Base-by-base conservation (phyloP, 2,329 filamentous ascomycete species). In the Xylaria sp. region DNA sequence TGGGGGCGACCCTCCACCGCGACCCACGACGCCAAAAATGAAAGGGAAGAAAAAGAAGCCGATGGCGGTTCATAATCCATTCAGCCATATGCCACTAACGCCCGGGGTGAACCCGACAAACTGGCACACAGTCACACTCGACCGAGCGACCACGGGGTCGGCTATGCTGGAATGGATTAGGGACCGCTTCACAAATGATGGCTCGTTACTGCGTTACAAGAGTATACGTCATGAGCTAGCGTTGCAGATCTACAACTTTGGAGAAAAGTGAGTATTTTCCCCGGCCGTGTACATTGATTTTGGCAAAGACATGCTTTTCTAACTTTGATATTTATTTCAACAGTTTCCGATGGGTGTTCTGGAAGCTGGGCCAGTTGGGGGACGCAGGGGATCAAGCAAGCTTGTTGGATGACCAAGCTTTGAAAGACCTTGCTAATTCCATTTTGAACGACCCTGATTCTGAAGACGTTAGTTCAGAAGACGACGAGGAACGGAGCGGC, bases 311-410 rank as follows among this genome's bases (percentile, higher is more conserved):
- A 33, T 21, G 25, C 13, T 13, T 10, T 37, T 19, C 49, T 59
- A n/a, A 54, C 35, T 25, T 25, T 19, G 25, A 1, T 7, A 1
- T 38, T 13, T 15, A 3, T 19, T 4, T 44, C 31, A 35, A 7
- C 17, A 58, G 60, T 29, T 43, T 62, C 15, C 54, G 60, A 19
- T 62, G 60, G 60, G 37, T 54, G 5, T 51, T 37, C 41, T 49
- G 54, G 54, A 56, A 31, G n/a, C 43, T 62, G 2, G 44, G 40
- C 8, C 19, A 15, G 10, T 17, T 62, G 29, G 35, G 51, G 2
- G 1, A n/a, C 1, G 8, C 54, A 27, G 37, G 15, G n/a, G 27
- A 9, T 3, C 8, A n/a, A 7, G n/a, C 7, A 10, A 7, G 9
- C 3, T 6, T 15, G 2, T 9, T 33, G 37, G 9, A 31, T n/a